Evolutionary conservation across 306 rosid genomes (phyloP).

Genomic region (Citrullus mucosospermus): DNA sequence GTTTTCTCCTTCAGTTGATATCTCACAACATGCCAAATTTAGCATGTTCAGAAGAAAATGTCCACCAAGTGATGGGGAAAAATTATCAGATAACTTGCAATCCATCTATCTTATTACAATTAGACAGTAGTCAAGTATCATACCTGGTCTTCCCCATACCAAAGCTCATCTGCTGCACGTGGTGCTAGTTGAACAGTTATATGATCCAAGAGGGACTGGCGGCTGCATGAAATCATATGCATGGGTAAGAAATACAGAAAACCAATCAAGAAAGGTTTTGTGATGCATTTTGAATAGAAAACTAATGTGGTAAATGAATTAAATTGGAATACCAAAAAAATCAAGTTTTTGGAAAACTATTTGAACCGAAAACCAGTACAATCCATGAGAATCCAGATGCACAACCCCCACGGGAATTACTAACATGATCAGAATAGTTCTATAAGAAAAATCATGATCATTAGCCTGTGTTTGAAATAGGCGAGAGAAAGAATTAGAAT

Average conservation of each 20-base stretch:
- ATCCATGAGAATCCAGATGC: neutral
- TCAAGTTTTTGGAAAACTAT: neutral
- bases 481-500: slow-evolving; percentile 3
- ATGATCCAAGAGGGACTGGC: slow-evolving; percentile 83
- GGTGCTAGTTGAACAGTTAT: slow-evolving; percentile 95
- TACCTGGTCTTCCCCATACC: slow-evolving; percentile 78
- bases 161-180: slow-evolving; percentile 94
- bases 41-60: neutral
- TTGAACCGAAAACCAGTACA: neutral
- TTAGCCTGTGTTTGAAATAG: neutral
- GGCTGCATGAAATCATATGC: slow-evolving; percentile 42
- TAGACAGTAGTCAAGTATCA: slow-evolving; percentile 1
- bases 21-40: neutral
- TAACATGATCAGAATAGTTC: neutral
- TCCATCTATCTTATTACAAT: neutral
- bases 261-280: neutral
- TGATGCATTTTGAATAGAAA: neutral
- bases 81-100: neutral
- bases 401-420: neutral
- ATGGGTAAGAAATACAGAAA: slow-evolving; percentile 3
- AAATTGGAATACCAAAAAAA: neutral
- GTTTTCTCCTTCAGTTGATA: neutral
- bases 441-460: neutral
- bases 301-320: neutral
- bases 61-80: neutral